Evolutionary conservation across 1,284 basidiomycete genomes (phyloP), one percentile per base, ranked within the genome.

Genomic region (Trichosporon faecale): DNA sequence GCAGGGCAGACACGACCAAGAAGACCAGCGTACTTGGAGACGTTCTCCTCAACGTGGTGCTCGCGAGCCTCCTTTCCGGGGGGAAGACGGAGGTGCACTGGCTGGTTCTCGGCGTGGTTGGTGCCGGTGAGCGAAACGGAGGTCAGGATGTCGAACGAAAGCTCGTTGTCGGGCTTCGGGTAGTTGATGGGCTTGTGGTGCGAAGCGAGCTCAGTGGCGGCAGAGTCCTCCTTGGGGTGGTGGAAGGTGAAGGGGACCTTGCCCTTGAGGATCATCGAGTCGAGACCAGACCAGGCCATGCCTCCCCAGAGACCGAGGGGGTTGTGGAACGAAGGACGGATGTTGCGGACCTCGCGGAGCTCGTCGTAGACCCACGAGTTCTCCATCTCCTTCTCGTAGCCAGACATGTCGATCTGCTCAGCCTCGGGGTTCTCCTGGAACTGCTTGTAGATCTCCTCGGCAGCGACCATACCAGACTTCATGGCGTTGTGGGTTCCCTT

Each of bases 401-500:
- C 80, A 55, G 88, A 89, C 87, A 98, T 89, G 82, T 97, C 91
- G 18, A 89, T 85, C 0, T 83, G 79, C 66, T 44, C 67, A 9
- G 49, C 68, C 31, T 72, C 68, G 66, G 69, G 68, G n/a, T 66
- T 65, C 66, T 74, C 72, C 31, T 74, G 73, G 73, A 95, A 84
- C 1, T 88, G 88, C 8, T 90, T 87, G 76, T 88, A 94, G 0
- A 93, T 92, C 0, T 91, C 87, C 82, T 99, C 96, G 2, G 94
- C 97, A 40, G 95, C 96, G 23, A 98, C 86, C 91, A 98, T 98
- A 23, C 96, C 96, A 60, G 91, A 93, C 86, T 98, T 97, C 96
- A 99, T 98, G n/a, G 96, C 95, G 72, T 96, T 98, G 83, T 99
- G 97, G 0, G 95, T 97, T n/a, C 96, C 96, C 83, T 99, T 99